phyloP scores from a whole-genome alignment of 768 basidiomycete species.

The Lactarius quietus region DNA sequence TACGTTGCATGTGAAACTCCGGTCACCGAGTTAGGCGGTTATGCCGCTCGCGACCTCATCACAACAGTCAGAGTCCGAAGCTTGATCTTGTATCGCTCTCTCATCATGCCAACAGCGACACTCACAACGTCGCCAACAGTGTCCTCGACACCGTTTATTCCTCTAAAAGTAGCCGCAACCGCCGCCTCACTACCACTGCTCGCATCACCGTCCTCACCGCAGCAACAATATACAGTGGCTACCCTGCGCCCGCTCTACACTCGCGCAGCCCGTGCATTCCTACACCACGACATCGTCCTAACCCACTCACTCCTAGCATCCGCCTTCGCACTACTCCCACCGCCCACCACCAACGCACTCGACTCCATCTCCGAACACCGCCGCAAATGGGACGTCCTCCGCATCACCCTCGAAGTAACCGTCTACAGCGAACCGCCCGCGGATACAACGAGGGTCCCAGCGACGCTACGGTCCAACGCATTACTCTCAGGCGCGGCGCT shows the following conservation, averaged over 20 bases:
- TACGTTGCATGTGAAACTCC: not conserved
- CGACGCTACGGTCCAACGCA: slow-evolving; percentile 48
- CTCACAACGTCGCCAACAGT: slow-evolving; percentile 16
- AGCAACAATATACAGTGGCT: slow-evolving; percentile 36
- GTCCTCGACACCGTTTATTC: slow-evolving; percentile 6
- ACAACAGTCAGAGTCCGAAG: no score
- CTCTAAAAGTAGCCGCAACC: slow-evolving; percentile 7
- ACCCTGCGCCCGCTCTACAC: slow-evolving; percentile 70
- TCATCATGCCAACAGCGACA: slow-evolving; percentile 21
- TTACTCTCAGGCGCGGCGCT: slow-evolving; percentile 57
- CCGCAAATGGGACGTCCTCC: slow-evolving; percentile 83
- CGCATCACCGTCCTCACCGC: slow-evolving; percentile 5
- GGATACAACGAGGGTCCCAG: slow-evolving; percentile 45
- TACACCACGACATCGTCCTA: slow-evolving; percentile 65
- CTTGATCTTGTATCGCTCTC: not conserved
- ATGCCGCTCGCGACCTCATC: not conserved
- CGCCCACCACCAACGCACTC: slow-evolving; percentile 40
- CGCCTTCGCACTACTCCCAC: slow-evolving; percentile 57
- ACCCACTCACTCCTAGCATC: slow-evolving; percentile 63
- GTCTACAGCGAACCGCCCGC: slow-evolving; percentile 55
- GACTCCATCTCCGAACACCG: slow-evolving; percentile 47
- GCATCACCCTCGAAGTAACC: slow-evolving; percentile 78
- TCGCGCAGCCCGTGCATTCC: slow-evolving; percentile 74
- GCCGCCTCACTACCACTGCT: not conserved
- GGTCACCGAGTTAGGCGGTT: no score